Conservation (phyloP, 2,329 filamentous ascomycete species). For the Talaromyces sp. region DNA sequence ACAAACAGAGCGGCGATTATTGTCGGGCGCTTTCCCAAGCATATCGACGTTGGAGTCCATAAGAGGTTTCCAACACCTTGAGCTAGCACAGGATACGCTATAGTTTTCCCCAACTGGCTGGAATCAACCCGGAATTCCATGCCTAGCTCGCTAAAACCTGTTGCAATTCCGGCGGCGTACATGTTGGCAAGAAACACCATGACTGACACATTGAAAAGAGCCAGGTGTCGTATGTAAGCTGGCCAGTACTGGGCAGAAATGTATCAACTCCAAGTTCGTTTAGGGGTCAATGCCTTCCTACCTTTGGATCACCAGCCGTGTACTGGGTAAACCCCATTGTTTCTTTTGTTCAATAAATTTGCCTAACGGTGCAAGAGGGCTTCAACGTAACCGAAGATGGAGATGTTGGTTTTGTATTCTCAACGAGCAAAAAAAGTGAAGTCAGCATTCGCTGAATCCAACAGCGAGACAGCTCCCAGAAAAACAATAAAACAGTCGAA, state of each 20-base stretch:
- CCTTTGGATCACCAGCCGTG: slow-evolving; percentile 2
- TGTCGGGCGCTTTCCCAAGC: slow-evolving; percentile 33
- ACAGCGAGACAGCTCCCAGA: background rate
- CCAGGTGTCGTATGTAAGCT: slow-evolving; percentile 16
- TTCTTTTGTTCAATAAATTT: background rate
- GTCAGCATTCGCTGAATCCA: background rate
- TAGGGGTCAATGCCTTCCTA: background rate
- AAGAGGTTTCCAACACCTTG: slow-evolving; percentile 26
- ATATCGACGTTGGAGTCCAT: slow-evolving; percentile 33
- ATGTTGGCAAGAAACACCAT: slow-evolving; percentile 26
- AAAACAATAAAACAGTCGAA: background rate
- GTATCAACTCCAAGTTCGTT: too few relatives aligned
- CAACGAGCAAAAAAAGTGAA: background rate
- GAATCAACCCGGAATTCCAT: slow-evolving; percentile 16
- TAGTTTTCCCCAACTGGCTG: slow-evolving; percentile 15
- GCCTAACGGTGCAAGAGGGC: background rate
- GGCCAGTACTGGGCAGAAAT: background rate
- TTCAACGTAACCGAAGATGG: too few relatives aligned
- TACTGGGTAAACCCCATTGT: background rate
- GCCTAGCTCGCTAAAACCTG: slow-evolving; percentile 11
- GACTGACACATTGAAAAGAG: slow-evolving; percentile 22
- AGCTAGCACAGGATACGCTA: slow-evolving; percentile 21
- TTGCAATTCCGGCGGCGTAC: slow-evolving; percentile 23
- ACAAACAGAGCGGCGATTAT: slow-evolving; percentile 27
- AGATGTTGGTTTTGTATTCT: background rate